Evolutionary conservation across 2,329 filamentous ascomycete genomes (phyloP), one percentile per base, ranked within the genome.

Genomic region (Sodiomyces alkalinus): DNA sequence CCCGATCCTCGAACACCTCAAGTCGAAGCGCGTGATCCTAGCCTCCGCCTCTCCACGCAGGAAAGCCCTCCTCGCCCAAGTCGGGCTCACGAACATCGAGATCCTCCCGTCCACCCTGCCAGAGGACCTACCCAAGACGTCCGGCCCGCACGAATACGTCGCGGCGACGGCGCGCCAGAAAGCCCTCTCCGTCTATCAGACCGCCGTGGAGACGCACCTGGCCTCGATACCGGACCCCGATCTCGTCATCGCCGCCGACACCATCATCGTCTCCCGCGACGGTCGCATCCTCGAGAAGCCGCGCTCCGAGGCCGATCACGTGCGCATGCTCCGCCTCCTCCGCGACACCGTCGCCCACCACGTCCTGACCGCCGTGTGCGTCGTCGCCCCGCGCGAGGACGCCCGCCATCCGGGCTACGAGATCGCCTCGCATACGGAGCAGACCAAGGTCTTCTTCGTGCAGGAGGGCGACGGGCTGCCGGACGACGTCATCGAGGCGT

Each of bases 281-380:
- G 86, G 86, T 1, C 62, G 68, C 29, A 82, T 98, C 29, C 59
- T 98, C 3, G 90, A 98, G 62, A 98, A 98, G 58, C 90, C 90
- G 8, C 64, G 75, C 29, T 80, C 62, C 36, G 81, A 87, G 52
- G 69, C 67, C 5, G 77, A 92, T 22, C 90, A 98, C 53, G 59
- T 86, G 24, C 59, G 67, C 17, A 96, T 92, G 81, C 60, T 98
- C 36, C 78, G 76, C 51, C 67, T 71, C 49, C 60, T 98, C 45
- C 64, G 90, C 22, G 83, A 94, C 54, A 74, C 74, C 25, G 62
- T 67, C 18, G 54, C 68, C 39, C 90, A 96, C 58, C 78, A 77
- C 41, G 85, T 93, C 10, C 76, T 83, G 47, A 96, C 90, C 2
- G 78, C 81, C 0, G 74, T 98, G 2, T 81, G 75, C 33, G 75